Base-by-base conservation (phyloP, 2,329 filamentous ascomycete species). In the Fonsecaea nubica region DNA sequence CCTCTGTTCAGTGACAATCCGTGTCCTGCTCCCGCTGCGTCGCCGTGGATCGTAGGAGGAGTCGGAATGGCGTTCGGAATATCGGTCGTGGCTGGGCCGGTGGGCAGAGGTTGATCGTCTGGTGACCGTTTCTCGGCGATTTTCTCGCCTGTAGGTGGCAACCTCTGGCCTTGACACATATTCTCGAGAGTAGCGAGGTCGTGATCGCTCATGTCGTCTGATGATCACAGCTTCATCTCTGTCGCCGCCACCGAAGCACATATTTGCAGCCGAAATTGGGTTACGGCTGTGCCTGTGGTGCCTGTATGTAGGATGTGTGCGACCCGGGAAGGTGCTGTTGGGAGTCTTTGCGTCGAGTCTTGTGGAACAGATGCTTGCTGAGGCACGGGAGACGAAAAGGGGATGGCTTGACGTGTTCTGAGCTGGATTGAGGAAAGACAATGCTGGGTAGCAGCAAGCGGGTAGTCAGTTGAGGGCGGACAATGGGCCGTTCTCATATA, bases 91-190 rank as follows among this genome's bases (percentile, higher is more conserved):
- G 53, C 64, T 69, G 18, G 65, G 67, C 12, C 69, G 64, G 54
- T 71, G 67, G 21, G 57, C 60, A 38, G 69, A 71, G 7, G 65
- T 59, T 33, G 67, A 69, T 50, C 67, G 63, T n/a, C 67, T 45
- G 8, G 67, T 69, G 45, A 69, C 64, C 8, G 67, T 66, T 32
- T 71, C 65, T 40, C 64, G 55, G 9, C 67, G 56, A 55, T 69
- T 66, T 38, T 71, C 65, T 48, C 64, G 55, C 13, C 67, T 56
- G 50, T 69, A 71, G 5, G 67, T 63, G 9, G 65, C 65, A 5
- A 65, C 58, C 40, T 71, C 69, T 12, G 69, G 69, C 30, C 67
- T 65, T 21, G 69, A 69, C 7, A 71, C 69, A 58, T 69, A 71
- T 42, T 66, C 68, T 62, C 68, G 68, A 50, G 36, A 40, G 68